These are phyloP conservation scores for Sordariomycetes sp. DNA, from an alignment of 2,329 filamentous ascomycete genomes.

Conservation along the genomic window DNA sequence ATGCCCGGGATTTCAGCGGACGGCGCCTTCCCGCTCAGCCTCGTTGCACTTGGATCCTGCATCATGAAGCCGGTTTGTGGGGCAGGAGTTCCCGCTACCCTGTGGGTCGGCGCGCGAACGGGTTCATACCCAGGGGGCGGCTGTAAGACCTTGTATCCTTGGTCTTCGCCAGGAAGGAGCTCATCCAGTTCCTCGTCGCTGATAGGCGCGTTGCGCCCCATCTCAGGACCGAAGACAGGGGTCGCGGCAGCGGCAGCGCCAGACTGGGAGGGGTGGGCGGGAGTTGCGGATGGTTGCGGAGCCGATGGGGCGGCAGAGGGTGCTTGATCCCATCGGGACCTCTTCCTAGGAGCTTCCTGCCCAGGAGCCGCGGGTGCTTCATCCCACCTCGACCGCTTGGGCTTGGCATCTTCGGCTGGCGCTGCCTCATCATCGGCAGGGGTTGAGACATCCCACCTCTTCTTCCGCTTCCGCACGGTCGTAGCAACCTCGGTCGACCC, in stretches of 20 bases:
- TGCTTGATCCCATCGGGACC: conserved; percentile 88
- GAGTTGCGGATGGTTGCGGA: conserved; percentile 64
- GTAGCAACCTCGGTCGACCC: conserved; percentile 54
- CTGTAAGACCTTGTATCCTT: conserved; percentile 87
- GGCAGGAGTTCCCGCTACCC: conserved; percentile 51
- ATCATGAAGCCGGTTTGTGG: conserved; percentile 90
- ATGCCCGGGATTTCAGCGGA: conserved; percentile 94
- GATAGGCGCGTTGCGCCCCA: conserved; percentile 70
- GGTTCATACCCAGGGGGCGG: conserved; percentile 89
- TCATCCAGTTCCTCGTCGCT: conserved; percentile 91
- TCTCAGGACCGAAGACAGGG: conserved; percentile 69
- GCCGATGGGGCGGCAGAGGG: conserved; percentile 70
- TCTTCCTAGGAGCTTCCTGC: conserved; percentile 56
- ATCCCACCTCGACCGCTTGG: conserved; percentile 81
- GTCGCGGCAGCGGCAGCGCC: conserved; percentile 33
- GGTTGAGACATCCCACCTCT: conserved; percentile 82
- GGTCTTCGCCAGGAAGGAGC: conserved; percentile 76
- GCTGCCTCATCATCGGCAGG: conserved; percentile 39
- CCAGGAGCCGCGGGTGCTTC: conserved; percentile 56
- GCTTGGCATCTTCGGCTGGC: conserved; percentile 44
- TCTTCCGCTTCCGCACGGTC: conserved; percentile 72
- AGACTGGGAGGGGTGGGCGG: conserved; percentile 61
- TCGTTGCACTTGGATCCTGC: conserved; percentile 82
- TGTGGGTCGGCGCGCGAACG: conserved; percentile 64
- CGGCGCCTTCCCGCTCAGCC: conserved; percentile 77